Evolutionary conservation across 2,329 filamentous ascomycete genomes (phyloP).

Genomic region (Thelonectria discophora): DNA sequence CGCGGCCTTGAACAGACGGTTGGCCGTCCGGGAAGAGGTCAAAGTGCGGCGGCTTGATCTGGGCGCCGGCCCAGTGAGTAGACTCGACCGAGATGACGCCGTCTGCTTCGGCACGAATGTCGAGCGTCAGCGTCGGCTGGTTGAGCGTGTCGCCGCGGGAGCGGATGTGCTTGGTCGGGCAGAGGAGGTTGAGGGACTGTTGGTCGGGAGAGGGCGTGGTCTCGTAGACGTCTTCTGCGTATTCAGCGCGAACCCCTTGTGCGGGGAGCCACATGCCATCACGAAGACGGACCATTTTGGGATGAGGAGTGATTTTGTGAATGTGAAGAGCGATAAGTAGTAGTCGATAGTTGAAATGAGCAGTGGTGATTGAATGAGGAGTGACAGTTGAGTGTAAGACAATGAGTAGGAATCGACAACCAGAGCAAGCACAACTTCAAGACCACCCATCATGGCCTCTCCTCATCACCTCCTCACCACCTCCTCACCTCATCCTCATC

Average conservation of each 20-base stretch:
- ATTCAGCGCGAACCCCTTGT: conserved; percentile 68
- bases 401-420: background rate
- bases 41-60: conserved; percentile 50
- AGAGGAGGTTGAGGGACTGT: conserved; percentile 62
- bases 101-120: conserved; percentile 50
- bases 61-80: conserved; percentile 51
- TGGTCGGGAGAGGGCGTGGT: conserved; percentile 55
- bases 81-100: conserved; percentile 52
- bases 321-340: background rate
- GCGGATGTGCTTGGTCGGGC: conserved; percentile 62
- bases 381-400: background rate
- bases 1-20: conserved; percentile 42
- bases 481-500: conserved; percentile 5
- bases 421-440: too few species aligned
- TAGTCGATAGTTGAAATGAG: conserved; percentile 1
- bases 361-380: background rate
- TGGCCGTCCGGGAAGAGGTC: conserved; percentile 51
- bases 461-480: conserved; percentile 8
- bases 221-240: conserved; percentile 70
- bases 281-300: conserved; percentile 46
- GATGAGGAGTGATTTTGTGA: background rate
- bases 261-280: conserved; percentile 69
- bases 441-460: background rate
- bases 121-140: conserved; percentile 59
- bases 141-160: conserved; percentile 66